These are phyloP conservation scores for Neolentinus lepideus DNA, from an alignment of 1,284 basidiomycete species.

Conservation along the genomic window DNA sequence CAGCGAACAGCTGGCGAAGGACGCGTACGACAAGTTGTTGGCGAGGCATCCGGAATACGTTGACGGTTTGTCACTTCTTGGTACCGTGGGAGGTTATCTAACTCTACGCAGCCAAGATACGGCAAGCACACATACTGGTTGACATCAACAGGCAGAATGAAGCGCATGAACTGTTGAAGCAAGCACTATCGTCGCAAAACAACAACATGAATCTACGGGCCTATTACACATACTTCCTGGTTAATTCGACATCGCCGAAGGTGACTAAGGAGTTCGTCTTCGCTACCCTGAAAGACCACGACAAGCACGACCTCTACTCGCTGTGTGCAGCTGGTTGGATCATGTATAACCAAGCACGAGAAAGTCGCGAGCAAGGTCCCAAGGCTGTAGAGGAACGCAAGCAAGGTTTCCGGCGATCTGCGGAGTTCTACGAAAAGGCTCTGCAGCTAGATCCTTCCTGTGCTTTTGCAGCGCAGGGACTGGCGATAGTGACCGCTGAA, in stretches of 20 bases:
- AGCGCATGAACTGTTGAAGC: constrained; percentile 83
- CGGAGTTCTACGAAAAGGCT: constrained; percentile 89
- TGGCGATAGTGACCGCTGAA: constrained; percentile 89
- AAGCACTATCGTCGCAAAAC: constrained; percentile 68
- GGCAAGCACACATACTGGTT: constrained; percentile 75
- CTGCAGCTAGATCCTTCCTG: constrained; percentile 76
- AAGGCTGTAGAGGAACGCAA: constrained; percentile 67
- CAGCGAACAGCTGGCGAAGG: constrained; percentile 63
- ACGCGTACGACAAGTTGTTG: constrained; percentile 81
- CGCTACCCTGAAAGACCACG: constrained; percentile 74
- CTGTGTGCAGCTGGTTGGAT: constrained; percentile 85
- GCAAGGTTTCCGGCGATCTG: constrained; percentile 72
- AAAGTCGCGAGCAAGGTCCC: constrained; percentile 52
- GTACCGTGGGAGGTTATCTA: constrained; percentile 4
- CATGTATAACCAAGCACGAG: constrained; percentile 77
- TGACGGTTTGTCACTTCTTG: constrained; percentile 58
- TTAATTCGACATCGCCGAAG: constrained; percentile 63
- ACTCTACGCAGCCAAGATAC: constrained; percentile 68
- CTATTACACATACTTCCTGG: constrained; percentile 84
- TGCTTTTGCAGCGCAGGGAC: constrained; percentile 86
- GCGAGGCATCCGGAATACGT: constrained; percentile 87
- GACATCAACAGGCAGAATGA: constrained; percentile 65
- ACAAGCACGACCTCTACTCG: constrained; percentile 85
- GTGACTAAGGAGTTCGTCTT: constrained; percentile 83
- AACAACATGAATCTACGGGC: constrained; percentile 76